Evolutionary conservation across 2,329 filamentous ascomycete species (phyloP), one percentile per base, ranked within the genome.

Genomic region (Lachnellula willkommii): DNA sequence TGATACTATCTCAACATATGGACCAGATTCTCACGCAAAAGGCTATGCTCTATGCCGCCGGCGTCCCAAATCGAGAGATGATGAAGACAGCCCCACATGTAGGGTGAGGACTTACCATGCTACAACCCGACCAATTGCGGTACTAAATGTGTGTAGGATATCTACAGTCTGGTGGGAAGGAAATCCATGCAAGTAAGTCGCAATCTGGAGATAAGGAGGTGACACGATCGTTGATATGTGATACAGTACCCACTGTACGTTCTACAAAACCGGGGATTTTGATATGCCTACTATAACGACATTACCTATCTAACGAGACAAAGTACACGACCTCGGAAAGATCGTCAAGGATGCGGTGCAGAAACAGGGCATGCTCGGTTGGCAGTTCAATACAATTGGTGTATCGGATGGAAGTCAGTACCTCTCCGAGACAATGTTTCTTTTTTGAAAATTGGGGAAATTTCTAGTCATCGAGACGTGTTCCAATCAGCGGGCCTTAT

Each of bases 21-120:
- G 28, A n/a, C 6, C 22, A 48, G 42, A 39, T 52, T 26, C 39
- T 53, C 24, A 52, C 35, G 7, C 5, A 15, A n/a, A 17, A 92
- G 87, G 90, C 93, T 43, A 96, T 96, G 93, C 81, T 97, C 22
- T 97, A 95, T 73, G 92, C 89, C 14, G 91, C 93, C 8, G 93
- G 93, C 24, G 88, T 97, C 36, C 89, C 91, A 1, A 83, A 90
- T 68, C 80, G 84, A 66, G 79, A 94, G 54, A 84, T 86, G 67
- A 95, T 97, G 89, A 92, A 93, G 74, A 93, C 81, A 55, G 88
- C 88, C 52, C 90, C 93, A 12, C 93, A 97, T 61, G 89, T 97
- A 26, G 93, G 93, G 92, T 62, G 22, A 54, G 62, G 26, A 24
- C 15, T n/a, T 37, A 17, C 12, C n/a, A 14, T 11, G n/a, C 15